Evolutionary conservation across 2,329 filamentous ascomycete species (phyloP).

Genomic region (Colletotrichum australisinense): DNA sequence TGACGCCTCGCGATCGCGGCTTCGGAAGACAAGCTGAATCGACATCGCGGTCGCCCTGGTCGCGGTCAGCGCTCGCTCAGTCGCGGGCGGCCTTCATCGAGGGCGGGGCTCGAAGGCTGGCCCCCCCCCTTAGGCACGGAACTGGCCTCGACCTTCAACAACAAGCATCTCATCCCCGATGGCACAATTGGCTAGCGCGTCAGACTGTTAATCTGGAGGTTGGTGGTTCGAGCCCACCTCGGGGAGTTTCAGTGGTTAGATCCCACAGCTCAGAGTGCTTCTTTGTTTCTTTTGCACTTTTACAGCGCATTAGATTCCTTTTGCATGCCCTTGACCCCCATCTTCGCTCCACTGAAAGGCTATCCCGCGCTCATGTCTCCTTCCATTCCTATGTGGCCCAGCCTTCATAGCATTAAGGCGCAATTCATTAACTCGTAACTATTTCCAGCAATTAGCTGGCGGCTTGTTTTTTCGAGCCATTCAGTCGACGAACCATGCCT

Average conservation of each 20-base stretch:
- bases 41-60: not conserved
- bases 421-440: not conserved
- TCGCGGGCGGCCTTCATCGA: too few relatives aligned
- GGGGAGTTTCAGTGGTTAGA: conserved; percentile 24
- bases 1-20: not conserved
- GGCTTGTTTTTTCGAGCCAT: not conserved
- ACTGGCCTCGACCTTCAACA: rapidly evolving
- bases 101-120: too few relatives aligned
- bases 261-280: not conserved
- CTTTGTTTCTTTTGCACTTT: rapidly evolving
- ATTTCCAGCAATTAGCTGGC: not conserved
- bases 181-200: conserved; percentile 37
- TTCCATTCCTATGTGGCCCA: too few relatives aligned
- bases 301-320: rapidly evolving
- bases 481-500: not conserved
- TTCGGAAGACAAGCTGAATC: not conserved
- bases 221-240: conserved; percentile 36
- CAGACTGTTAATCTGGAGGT: conserved; percentile 37
- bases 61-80: not conserved
- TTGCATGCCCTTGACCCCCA: not conserved
- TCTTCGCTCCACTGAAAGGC: not conserved
- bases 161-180: conserved; percentile 29
- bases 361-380: too few relatives aligned
- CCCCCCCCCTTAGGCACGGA: not conserved
- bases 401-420: not conserved